A percentile compares a stretch with the other conserved stretches of the same genome.
Evolutionary conservation across 2,329 filamentous ascomycete species (phyloP).

Genomic region (Parafenestella ontariensis): DNA sequence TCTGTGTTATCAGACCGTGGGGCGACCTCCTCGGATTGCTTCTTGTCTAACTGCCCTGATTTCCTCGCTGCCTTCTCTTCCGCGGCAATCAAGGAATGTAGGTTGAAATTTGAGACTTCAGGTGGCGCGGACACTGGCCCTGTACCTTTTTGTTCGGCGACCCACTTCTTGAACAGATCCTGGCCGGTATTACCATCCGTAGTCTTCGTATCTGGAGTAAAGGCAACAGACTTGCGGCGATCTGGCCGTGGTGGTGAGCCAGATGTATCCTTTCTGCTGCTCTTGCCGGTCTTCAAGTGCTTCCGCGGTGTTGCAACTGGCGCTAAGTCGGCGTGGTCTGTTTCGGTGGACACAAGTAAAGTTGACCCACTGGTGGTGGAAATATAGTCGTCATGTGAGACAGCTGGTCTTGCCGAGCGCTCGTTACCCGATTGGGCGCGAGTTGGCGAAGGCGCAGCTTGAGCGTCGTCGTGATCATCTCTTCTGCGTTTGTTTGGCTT

Average conservation of each 20-base stretch:
- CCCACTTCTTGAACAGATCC: slow-evolving; percentile 61
- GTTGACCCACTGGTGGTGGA: slow-evolving; percentile 18
- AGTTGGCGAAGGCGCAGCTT: slow-evolving; percentile 8
- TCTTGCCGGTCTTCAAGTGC: slow-evolving; percentile 13
- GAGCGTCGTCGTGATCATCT: slow-evolving; percentile 12
- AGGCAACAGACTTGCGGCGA: slow-evolving; percentile 67
- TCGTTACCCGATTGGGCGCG: slow-evolving; percentile 12
- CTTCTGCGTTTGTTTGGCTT: slow-evolving; percentile 26
- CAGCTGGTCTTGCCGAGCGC: slow-evolving; percentile 9
- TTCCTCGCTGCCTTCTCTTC: slow-evolving; percentile 23
- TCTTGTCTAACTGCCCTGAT: slow-evolving; percentile 24
- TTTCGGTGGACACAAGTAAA: slow-evolving; percentile 43
- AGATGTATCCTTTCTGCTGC: slow-evolving; percentile 23
- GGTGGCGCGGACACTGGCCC: slow-evolving; percentile 28
- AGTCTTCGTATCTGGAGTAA: slow-evolving; percentile 68
- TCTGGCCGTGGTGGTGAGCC: slow-evolving; percentile 36
- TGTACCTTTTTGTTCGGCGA: slow-evolving; percentile 40
- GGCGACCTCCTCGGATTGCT: slow-evolving; percentile 15
- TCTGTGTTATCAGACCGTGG: neutral
- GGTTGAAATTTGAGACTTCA: slow-evolving; percentile 35
- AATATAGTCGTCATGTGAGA: slow-evolving; percentile 30
- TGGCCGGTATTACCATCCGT: slow-evolving; percentile 63
- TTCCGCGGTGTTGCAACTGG: slow-evolving; percentile 26
- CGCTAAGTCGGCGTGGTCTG: slow-evolving; percentile 16
- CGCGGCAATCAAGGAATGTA: slow-evolving; percentile 24